These are phyloP conservation scores for Populus tomentosa DNA, from an alignment of 441 rosid species.

Conservation along the genomic window DNA sequence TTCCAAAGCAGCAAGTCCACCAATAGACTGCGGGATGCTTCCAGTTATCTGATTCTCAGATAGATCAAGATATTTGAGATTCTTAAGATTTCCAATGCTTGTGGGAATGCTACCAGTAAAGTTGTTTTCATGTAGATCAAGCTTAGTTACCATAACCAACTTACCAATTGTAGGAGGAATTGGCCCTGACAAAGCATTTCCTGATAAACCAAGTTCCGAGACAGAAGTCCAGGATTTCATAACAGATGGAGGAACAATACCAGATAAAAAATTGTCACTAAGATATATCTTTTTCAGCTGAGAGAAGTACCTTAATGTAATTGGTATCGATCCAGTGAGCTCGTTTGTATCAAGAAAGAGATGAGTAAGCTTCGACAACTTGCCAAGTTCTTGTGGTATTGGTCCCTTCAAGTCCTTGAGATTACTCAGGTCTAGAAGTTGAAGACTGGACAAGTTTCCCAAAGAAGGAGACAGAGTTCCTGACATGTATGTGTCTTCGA, in stretches of 20 bases:
- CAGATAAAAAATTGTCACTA: conserved; percentile 36
- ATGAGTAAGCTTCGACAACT: conserved; percentile 21
- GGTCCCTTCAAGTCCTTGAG: conserved; percentile 45
- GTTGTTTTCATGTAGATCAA: conserved; percentile 43
- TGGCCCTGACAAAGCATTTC: conserved; percentile 35
- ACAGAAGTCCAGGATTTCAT: conserved; percentile 25
- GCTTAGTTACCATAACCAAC: conserved; percentile 26
- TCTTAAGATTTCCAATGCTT: conserved; percentile 34
- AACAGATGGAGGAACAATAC: conserved; percentile 24
- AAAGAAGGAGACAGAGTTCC: conserved; percentile 47
- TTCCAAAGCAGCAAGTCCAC: conserved; percentile 31
- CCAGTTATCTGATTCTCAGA: conserved; percentile 42
- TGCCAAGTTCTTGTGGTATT: conserved; percentile 41
- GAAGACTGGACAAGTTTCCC: conserved; percentile 43
- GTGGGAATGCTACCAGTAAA: conserved; percentile 40
- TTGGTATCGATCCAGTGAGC: conserved; percentile 43
- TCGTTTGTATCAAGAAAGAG: conserved; percentile 45
- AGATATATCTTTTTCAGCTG: conserved; percentile 34
- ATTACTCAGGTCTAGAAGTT: conserved; percentile 46
- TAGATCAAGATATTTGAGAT: conserved; percentile 40
- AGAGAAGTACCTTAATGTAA: conserved; percentile 29
- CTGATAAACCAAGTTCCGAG: conserved; percentile 45
- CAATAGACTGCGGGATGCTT: conserved; percentile 38
- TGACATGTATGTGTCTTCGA: conserved; percentile 38
- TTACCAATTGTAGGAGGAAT: conserved; percentile 34